Percentiles rank a stretch among this genome's conserved stretches.
Conservation (phyloP, 139 green algal genomes). For the Volvox reticuliferus region DNA sequence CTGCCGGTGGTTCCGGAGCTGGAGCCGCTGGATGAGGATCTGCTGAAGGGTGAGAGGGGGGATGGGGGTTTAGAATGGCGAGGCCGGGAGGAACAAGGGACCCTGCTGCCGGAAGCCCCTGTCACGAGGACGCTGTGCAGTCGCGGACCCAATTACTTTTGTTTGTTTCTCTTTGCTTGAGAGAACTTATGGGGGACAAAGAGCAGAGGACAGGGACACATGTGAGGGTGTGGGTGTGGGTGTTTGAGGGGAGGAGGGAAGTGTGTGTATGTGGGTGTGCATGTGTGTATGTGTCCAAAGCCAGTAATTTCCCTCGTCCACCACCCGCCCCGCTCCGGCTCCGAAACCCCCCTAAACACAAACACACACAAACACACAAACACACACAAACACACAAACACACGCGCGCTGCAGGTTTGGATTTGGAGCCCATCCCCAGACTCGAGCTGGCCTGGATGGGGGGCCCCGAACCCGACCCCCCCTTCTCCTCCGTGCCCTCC, state of each 20-base stretch:
- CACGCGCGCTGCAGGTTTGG: conserved; percentile 16
- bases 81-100: no score
- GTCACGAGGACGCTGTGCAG: no score
- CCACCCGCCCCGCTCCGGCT: background rate
- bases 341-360: no score
- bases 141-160: no score
- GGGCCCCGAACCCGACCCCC: conserved; percentile 57
- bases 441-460: conserved; percentile 63
- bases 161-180: no score
- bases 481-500: conserved; percentile 50
- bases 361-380: no score
- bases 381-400: no score
- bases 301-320: background rate
- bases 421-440: conserved; percentile 57
- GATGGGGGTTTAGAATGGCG: no score
- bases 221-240: background rate
- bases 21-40: conserved; percentile 10
- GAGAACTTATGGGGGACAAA: no score
- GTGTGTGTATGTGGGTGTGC: background rate
- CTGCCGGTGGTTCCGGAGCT: conserved; percentile 30
- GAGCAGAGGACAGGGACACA: background rate
- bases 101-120: no score
- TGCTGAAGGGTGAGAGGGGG: conserved; percentile 26
- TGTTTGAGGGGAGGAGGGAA: background rate
- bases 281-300: no score